phyloP scores from a whole-genome alignment of 768 basidiomycete species.

The Grammothele lineata region DNA sequence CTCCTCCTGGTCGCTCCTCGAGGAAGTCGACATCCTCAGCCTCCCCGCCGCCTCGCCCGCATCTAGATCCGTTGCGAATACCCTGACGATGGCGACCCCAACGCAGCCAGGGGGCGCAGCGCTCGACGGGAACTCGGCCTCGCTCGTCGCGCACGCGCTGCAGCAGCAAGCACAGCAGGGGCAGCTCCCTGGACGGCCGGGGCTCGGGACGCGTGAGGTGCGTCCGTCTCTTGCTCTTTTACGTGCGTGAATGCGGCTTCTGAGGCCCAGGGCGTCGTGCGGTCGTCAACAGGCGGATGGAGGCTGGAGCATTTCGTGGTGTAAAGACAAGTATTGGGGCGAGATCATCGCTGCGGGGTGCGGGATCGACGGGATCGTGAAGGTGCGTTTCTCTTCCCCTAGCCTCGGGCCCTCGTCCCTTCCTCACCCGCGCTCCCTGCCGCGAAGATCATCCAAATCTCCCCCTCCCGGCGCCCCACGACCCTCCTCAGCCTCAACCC shows the following conservation, averaged over 20 bases:
- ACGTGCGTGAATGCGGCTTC: too few species aligned
- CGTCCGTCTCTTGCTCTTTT: background rate
- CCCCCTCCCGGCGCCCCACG: slow-evolving; percentile 60
- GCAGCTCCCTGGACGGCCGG: slow-evolving; percentile 31
- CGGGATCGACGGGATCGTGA: slow-evolving; percentile 70
- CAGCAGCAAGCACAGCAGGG: slow-evolving; percentile 43
- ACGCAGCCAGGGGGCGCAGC: slow-evolving; percentile 55
- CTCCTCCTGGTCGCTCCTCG: slow-evolving; percentile 67
- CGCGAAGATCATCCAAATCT: slow-evolving; percentile 67
- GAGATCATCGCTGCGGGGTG: slow-evolving; percentile 77
- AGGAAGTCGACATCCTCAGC: slow-evolving; percentile 70
- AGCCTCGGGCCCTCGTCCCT: background rate
- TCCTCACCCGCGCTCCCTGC: background rate
- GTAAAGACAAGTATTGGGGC: slow-evolving; percentile 95
- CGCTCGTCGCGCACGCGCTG: slow-evolving; percentile 60
- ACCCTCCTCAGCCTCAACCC: slow-evolving; percentile 59
- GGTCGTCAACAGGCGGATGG: slow-evolving; percentile 71
- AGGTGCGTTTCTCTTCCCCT: slow-evolving; percentile 42
- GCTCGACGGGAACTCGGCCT: slow-evolving; percentile 47
- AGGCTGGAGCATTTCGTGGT: slow-evolving; percentile 94
- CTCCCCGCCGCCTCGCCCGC: slow-evolving; percentile 43
- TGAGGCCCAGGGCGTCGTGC: too few species aligned
- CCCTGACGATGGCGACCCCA: slow-evolving; percentile 63
- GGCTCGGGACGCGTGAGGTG: slow-evolving; percentile 58
- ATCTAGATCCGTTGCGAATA: slow-evolving; percentile 42